Percentiles rank a stretch among this genome's conserved stretches.
Conservation (phyloP, 2,329 filamentous ascomycete genomes). For the Fusarium anguioides region DNA sequence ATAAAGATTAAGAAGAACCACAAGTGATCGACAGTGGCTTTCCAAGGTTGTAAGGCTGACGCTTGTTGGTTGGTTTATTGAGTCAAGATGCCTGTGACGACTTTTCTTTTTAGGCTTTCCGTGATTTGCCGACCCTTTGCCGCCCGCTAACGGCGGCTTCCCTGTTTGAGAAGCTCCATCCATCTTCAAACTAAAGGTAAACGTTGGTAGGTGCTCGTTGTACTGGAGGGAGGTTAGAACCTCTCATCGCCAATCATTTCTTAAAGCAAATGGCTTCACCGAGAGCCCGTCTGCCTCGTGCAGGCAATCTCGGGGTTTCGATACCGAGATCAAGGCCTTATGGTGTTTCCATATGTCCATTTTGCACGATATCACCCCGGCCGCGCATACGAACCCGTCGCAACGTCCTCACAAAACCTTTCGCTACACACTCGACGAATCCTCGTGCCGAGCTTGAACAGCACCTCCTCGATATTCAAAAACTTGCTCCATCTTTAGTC, state of each 20-base stretch:
- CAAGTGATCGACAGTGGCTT: conserved; percentile 21
- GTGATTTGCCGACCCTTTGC: conserved; percentile 46
- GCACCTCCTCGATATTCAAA: conserved; percentile 69
- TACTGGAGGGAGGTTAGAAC: conserved; percentile 15
- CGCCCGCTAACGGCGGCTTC: conserved; percentile 39
- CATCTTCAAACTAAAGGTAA: conserved; percentile 19
- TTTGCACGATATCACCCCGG: conserved; percentile 46
- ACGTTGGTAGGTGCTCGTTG: not conserved
- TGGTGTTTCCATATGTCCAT: conserved; percentile 45
- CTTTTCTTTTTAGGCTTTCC: too few species aligned
- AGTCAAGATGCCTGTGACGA: conserved; percentile 11
- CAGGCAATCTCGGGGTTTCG: conserved; percentile 45
- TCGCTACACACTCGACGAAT: conserved; percentile 42
- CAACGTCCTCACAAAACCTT: conserved; percentile 43
- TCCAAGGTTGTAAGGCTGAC: conserved; percentile 16
- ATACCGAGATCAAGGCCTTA: conserved; percentile 27
- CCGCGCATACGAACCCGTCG: conserved; percentile 39
- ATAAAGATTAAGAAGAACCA: conserved; percentile 8
- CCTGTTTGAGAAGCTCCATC: conserved; percentile 31
- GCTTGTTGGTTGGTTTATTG: conserved; percentile 9
- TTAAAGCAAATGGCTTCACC: conserved; percentile 47
- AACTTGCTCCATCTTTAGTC: conserved; percentile 69
- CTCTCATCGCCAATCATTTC: conserved; percentile 36
- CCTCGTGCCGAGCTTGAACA: conserved; percentile 67
- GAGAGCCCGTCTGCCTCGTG: conserved; percentile 45